Evolutionary conservation across 331 rosid genomes (phyloP), one percentile per base, ranked within the genome.

Genomic region (Phaseolus coccineus): DNA sequence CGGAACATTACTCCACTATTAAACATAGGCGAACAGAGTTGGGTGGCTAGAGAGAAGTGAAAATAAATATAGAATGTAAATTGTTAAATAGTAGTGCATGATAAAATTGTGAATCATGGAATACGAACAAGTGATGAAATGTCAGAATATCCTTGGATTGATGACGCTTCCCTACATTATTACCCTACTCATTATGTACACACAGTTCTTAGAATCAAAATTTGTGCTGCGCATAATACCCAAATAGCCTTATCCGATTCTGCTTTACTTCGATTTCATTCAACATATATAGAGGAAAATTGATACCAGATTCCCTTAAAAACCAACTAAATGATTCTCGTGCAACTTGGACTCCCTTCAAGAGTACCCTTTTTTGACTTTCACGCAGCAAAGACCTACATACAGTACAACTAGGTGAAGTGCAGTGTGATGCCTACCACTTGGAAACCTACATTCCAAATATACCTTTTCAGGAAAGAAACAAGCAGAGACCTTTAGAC

Each of bases 281-380:
- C 76, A 44, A 82, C 39, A 53, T 33, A 44, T 15, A 30, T 28
- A 33, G 56, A 84, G 82, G 91, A 80, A 46, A 46, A 82, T 86
- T 70, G 87, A 88, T 88, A 84, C 89, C 89, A 65, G 76, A 80
- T 79, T 84, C 91, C 81, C 13, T 46, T 65, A 69, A 52, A 71
- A 69, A 87, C 77, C 87, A 80, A 52, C 84, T 24, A 67, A 31
- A 81, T 70, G 86, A 88, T 80, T 88, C 90, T 76, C 83, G 74
- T 62, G 79, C 93, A 90, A 85, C 73, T 75, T 85, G 84, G 74
- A 73, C 53, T 52, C 69, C 77, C 74, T 76, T 66, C 6, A 81
- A 35, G 70, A 67, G 84, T 61, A 68, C 75, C 77, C 85, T 59
- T 81, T 76, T 81, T 66, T 44, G 85, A 73, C 89, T 73, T 74